A percentile compares a stretch with the other conserved stretches of the same genome.
Evolutionary conservation across 2,329 filamentous ascomycete species (phyloP).

Genomic region (Juglanconis juglandina): DNA sequence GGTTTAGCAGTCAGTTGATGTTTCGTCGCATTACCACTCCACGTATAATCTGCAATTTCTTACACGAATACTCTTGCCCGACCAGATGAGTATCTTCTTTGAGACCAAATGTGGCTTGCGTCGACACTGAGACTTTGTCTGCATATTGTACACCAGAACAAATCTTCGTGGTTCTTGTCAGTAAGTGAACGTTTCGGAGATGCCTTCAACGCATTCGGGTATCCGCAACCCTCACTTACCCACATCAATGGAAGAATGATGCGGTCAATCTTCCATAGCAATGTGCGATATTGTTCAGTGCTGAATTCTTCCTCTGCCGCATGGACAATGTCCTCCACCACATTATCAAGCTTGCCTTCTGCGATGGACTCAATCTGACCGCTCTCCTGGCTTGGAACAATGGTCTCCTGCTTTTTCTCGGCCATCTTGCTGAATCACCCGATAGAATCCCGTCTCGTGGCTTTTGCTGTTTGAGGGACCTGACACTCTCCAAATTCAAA

Average conservation of each 20-base stretch:
- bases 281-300: conserved; percentile 1
- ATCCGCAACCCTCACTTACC: neutral
- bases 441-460: too few species aligned
- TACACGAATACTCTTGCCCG: conserved; percentile 28
- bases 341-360: neutral
- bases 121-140: conserved; percentile 27
- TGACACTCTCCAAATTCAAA: too few species aligned
- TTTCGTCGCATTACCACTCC: too few species aligned
- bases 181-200: neutral
- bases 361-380: too few species aligned
- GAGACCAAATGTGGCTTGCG: conserved; percentile 29
- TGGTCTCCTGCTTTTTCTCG: too few species aligned
- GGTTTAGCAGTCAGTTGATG: too few species aligned
- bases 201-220: conserved; percentile 20
- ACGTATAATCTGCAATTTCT: conserved; percentile 19
- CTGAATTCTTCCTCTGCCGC: conserved; percentile 4
- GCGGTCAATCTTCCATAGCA: conserved; percentile 9
- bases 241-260: conserved; percentile 15
- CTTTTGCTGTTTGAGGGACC: too few species aligned
- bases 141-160: conserved; percentile 21
- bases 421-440: too few species aligned
- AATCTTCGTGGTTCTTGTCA: too few species aligned
- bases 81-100: conserved; percentile 27
- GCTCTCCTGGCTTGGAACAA: too few species aligned
- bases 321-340: neutral